Conservation (phyloP, 164 flowering plant species). For the Cinnamomum micranthum region DNA sequence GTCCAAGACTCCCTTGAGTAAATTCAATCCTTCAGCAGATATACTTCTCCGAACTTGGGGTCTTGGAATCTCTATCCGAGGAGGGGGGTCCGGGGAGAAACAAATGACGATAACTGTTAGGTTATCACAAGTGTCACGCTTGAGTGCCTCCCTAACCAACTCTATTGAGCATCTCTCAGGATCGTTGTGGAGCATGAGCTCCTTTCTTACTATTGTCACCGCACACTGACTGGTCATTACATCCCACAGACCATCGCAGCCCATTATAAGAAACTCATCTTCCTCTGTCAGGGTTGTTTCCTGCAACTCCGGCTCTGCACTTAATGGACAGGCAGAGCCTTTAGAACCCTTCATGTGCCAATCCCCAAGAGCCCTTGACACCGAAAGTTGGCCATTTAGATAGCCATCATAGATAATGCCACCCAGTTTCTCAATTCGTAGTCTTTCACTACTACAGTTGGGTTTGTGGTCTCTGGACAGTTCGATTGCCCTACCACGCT, state of each 20-base stretch:
- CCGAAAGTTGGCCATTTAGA: slow-evolving; percentile 87
- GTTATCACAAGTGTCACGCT: slow-evolving; percentile 76
- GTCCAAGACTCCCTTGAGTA: slow-evolving; percentile 71
- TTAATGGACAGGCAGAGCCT: slow-evolving; percentile 75
- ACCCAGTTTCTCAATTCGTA: slow-evolving; percentile 79
- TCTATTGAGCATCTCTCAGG: slow-evolving; percentile 82
- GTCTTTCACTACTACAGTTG: slow-evolving; percentile 57
- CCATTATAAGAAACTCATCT: slow-evolving; percentile 88
- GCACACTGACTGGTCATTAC: slow-evolving; percentile 97
- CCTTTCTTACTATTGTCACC: slow-evolving; percentile 75
- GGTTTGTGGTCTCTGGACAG: slow-evolving; percentile 94
- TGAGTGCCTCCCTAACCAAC: slow-evolving; percentile 82
- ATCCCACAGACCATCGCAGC: slow-evolving; percentile 97
- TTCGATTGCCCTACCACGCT: slow-evolving; percentile 85
- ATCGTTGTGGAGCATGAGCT: slow-evolving; percentile 85
- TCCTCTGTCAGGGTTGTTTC: slow-evolving; percentile 62
- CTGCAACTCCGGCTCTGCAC: slow-evolving; percentile 87
- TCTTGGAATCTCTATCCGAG: slow-evolving; percentile 59
- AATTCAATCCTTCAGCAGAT: slow-evolving; percentile 76
- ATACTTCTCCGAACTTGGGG: slow-evolving; percentile 62
- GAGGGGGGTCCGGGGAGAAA: slow-evolving; percentile 84
- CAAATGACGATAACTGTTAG: slow-evolving; percentile 79
- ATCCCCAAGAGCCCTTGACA: slow-evolving; percentile 90
- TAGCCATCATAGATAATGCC: slow-evolving; percentile 91
- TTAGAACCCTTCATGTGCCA: slow-evolving; percentile 97